phyloP scores from a whole-genome alignment of 1,284 basidiomycete genomes.

The Ustilago esculenta region DNA sequence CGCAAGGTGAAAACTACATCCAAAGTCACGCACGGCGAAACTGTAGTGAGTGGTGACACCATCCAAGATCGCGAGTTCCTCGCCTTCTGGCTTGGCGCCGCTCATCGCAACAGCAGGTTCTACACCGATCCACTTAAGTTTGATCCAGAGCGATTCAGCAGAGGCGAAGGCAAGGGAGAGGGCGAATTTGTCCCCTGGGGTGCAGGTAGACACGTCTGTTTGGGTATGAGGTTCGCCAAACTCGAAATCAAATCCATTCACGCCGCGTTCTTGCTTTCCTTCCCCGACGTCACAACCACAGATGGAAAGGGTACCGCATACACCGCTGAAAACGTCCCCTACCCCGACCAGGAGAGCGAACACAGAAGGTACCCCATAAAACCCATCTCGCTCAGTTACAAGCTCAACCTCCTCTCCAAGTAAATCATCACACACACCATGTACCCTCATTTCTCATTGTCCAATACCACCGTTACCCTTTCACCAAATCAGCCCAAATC shows the following conservation, averaged over 20 bases:
- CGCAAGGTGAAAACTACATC: constrained; percentile 19
- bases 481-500: too few species aligned
- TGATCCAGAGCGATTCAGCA: constrained; percentile 40
- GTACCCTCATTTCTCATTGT: too few species aligned
- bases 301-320: constrained; percentile 16
- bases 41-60: constrained; percentile 16
- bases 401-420: constrained; percentile 10
- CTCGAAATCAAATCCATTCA: constrained; percentile 38
- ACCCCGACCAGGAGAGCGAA: constrained; percentile 43
- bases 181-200: constrained; percentile 53
- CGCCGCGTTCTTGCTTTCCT: constrained; percentile 35
- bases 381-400: constrained; percentile 28
- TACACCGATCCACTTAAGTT: constrained; percentile 40
- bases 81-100: constrained; percentile 41
- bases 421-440: neutral
- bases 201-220: constrained; percentile 42
- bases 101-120: constrained; percentile 39
- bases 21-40: constrained; percentile 25
- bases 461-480: too few species aligned
- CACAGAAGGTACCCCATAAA: constrained; percentile 39
- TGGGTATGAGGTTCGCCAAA: constrained; percentile 52
- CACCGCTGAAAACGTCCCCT: constrained; percentile 7
- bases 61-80: constrained; percentile 36
- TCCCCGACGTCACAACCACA: constrained; percentile 17
- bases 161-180: constrained; percentile 41